Conservation (phyloP, 768 basidiomycete genomes). For the Leccinum subgranulosum region DNA sequence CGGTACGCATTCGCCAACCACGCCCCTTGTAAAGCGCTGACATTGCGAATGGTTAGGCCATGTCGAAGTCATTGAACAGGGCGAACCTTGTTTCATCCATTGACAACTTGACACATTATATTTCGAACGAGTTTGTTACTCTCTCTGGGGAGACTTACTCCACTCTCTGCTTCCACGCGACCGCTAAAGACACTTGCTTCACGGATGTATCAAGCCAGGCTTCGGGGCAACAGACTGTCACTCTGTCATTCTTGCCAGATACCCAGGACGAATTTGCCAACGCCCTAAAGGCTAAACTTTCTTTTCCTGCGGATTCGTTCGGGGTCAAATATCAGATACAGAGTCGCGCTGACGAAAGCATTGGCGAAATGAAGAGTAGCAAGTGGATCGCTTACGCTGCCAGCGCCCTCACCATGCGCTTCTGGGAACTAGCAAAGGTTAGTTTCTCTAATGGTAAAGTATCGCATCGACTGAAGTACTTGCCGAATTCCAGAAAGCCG, state of each 20-base stretch:
- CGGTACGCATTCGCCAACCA: slow-evolving; percentile 25
- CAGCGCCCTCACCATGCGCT: slow-evolving; percentile 68
- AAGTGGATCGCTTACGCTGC: slow-evolving; percentile 91
- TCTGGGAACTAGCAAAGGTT: slow-evolving; percentile 84
- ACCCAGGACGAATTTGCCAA: slow-evolving; percentile 49
- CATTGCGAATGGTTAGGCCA: slow-evolving; percentile 19
- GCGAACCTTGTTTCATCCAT: slow-evolving; percentile 43
- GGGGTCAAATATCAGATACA: slow-evolving; percentile 54
- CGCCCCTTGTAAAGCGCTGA: not conserved
- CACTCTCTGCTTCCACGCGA: slow-evolving; percentile 48
- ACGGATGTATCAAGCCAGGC: slow-evolving; percentile 33
- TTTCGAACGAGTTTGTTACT: slow-evolving; percentile 39
- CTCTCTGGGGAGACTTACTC: slow-evolving; percentile 46
- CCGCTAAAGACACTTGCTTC: slow-evolving; percentile 36
- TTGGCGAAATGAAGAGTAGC: slow-evolving; percentile 73
- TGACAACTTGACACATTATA: slow-evolving; percentile 48
- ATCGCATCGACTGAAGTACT: slow-evolving; percentile 8
- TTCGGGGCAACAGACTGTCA: slow-evolving; percentile 41
- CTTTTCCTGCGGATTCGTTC: slow-evolving; percentile 33
- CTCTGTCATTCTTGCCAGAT: slow-evolving; percentile 50
- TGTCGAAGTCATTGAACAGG: slow-evolving; percentile 33
- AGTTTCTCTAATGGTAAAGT: slow-evolving; percentile 18
- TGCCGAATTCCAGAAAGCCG: slow-evolving; percentile 64
- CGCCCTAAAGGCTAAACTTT: slow-evolving; percentile 32
- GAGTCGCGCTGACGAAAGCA: slow-evolving; percentile 42